A percentile compares a stretch with the other conserved stretches of the same genome.
These are phyloP conservation scores for Ascodesmis nigricans DNA, from an alignment of 495 filamentous ascomycete species.

Conservation along the genomic window DNA sequence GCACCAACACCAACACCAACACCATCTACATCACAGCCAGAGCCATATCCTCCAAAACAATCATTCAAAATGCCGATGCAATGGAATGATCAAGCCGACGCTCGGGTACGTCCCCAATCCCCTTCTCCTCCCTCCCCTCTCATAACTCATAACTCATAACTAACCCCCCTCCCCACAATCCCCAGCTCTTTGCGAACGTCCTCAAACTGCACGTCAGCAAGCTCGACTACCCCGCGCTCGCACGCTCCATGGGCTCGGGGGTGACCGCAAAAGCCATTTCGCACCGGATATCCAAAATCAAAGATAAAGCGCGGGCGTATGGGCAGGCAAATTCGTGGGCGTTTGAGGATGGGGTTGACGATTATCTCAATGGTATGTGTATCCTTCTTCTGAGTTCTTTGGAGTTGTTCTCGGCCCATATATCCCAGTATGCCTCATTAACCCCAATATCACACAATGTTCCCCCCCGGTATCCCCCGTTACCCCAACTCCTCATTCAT, in stretches of 20 bases:
- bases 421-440: too few relatives aligned
- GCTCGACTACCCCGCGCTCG: slow-evolving; percentile 17
- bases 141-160: neutral
- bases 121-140: neutral
- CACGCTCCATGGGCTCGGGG: slow-evolving; percentile 16
- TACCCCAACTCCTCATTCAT: too few relatives aligned
- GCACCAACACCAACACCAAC: too few relatives aligned
- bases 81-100: slow-evolving; percentile 21
- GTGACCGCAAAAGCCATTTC: slow-evolving; percentile 21
- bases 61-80: slow-evolving; percentile 21
- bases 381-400: too few relatives aligned
- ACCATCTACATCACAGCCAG: too few relatives aligned
- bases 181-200: slow-evolving; percentile 19
- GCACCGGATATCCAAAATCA: slow-evolving; percentile 20
- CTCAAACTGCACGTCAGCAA: slow-evolving; percentile 20
- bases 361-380: too few relatives aligned
- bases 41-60: too few relatives aligned
- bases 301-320: slow-evolving; percentile 16
- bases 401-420: too few relatives aligned
- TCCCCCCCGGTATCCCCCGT: too few relatives aligned
- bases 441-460: too few relatives aligned
- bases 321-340: neutral
- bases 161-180: neutral
- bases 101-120: slow-evolving; percentile 8
- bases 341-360: slow-evolving; percentile 2